phyloP scores from a whole-genome alignment of 805 yeast genomes.

The Hanseniaspora singularis region DNA sequence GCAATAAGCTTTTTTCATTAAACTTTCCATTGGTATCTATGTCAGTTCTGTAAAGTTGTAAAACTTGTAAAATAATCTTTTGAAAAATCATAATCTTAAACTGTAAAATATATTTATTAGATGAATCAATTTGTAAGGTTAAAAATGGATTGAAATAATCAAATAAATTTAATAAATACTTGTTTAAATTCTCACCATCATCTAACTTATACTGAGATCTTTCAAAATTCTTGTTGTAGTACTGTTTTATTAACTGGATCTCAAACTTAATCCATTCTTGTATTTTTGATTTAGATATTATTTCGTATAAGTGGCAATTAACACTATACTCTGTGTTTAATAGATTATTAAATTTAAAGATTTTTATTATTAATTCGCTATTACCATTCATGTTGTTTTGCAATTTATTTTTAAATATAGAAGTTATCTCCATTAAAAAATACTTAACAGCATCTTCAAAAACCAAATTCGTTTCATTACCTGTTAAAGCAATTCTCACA shows the following conservation, averaged over 20 bases:
- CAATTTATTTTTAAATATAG: conserved; percentile 31
- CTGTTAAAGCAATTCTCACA: conserved; percentile 26
- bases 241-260: conserved; percentile 33
- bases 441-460: conserved; percentile 28
- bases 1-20: background rate
- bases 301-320: conserved; percentile 27
- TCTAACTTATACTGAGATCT: conserved; percentile 18
- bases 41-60: conserved; percentile 9
- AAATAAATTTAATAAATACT: conserved; percentile 36
- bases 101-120: conserved; percentile 34
- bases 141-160: conserved; percentile 33
- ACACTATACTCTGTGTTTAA: conserved; percentile 34
- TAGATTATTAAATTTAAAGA: conserved; percentile 29
- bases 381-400: conserved; percentile 32
- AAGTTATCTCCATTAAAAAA: conserved; percentile 20
- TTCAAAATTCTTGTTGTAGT: conserved; percentile 35
- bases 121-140: conserved; percentile 24
- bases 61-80: conserved; percentile 19
- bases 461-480: conserved; percentile 24
- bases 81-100: conserved; percentile 34
- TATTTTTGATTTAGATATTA: conserved; percentile 25
- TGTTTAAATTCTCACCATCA: conserved; percentile 33
- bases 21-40: background rate
- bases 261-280: conserved; percentile 42
- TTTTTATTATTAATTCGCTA: conserved; percentile 32